Evolutionary conservation across 345 rosid genomes (phyloP), one percentile per base, ranked within the genome.

Genomic region (Syzygium jambos): DNA sequence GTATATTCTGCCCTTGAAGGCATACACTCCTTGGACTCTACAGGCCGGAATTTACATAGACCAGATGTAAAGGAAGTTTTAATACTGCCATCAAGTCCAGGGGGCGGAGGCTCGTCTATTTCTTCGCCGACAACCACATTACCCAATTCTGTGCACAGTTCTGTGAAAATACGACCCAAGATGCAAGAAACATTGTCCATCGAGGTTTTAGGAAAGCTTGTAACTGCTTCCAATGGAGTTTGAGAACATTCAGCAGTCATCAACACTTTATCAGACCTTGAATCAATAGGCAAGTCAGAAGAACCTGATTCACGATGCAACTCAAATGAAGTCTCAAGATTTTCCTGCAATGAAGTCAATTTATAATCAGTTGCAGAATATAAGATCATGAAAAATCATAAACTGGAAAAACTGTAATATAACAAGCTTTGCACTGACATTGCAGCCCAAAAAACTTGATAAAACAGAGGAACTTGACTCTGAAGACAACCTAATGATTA

Each of bases 61-160:
- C 85, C 56, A 85, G 94, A 90, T 41, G 93, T 93, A 88, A 90
- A 89, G 59, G 85, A 78, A 52, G 86, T 41, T 86, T 83, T 80
- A 80, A 65, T 27, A 85, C 83, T 89, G 77, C 88, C 93, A 87
- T 93, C 94, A 68, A 89, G 90, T 84, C 99, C 99, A 87, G 98
- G 99, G 55, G 95, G 95, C 84, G 91, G 90, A 61, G 95, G 93
- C 92, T 94, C 97, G 85, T 92, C 90, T 56, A 61, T 90, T 90
- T 92, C 92, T 85, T 84, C 88, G 46, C 88, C 87, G 87, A 91
- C 92, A 87, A 85, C 88, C 78, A 86, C 89, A 90, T 88, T 92
- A 88, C 43, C 88, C n/a, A 88, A 57, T 85, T 55, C 89, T 51
- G 85, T 55, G 87, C 73, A 84, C n/a, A 92, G 89, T 86, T 89